Conservation (phyloP, 2,329 filamentous ascomycete genomes). For the Trichophyton schoenleinii region DNA sequence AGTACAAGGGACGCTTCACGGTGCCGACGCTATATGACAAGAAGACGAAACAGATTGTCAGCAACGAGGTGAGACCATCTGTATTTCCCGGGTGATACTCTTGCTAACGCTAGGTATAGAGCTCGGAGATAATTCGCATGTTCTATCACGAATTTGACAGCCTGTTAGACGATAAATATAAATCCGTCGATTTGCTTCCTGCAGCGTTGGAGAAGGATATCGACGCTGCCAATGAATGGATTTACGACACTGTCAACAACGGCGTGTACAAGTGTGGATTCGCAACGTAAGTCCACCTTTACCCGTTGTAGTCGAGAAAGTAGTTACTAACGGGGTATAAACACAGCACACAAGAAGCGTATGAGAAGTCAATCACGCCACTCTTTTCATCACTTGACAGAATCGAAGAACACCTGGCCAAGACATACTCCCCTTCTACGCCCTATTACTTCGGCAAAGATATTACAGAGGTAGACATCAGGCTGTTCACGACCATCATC, state of each 20-base stretch:
- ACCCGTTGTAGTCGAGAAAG: background rate
- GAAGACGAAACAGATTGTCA: constrained; percentile 62
- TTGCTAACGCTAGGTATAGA: constrained; percentile 19
- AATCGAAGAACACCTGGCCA: constrained; percentile 56
- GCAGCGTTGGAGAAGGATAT: constrained; percentile 52
- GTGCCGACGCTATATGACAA: constrained; percentile 72
- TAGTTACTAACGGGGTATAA: background rate
- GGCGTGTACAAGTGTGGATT: constrained; percentile 56
- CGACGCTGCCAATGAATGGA: constrained; percentile 68
- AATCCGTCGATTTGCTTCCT: constrained; percentile 56
- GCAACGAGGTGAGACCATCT: constrained; percentile 59
- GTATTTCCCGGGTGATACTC: background rate
- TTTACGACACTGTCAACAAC: constrained; percentile 51
- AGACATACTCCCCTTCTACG: constrained; percentile 18
- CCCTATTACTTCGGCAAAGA: constrained; percentile 59
- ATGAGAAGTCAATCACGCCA: constrained; percentile 57
- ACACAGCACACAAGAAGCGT: constrained; percentile 55
- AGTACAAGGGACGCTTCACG: constrained; percentile 70
- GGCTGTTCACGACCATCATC: constrained; percentile 60
- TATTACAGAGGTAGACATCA: constrained; percentile 71
- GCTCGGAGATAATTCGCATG: constrained; percentile 86
- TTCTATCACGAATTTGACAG: constrained; percentile 70
- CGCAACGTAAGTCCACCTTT: constrained; percentile 42
- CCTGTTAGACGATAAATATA: constrained; percentile 48
- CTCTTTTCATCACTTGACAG: constrained; percentile 69